These are phyloP conservation scores for Penicillium dipodomyicola DNA, from an alignment of 495 filamentous ascomycete species.

Conservation along the genomic window DNA sequence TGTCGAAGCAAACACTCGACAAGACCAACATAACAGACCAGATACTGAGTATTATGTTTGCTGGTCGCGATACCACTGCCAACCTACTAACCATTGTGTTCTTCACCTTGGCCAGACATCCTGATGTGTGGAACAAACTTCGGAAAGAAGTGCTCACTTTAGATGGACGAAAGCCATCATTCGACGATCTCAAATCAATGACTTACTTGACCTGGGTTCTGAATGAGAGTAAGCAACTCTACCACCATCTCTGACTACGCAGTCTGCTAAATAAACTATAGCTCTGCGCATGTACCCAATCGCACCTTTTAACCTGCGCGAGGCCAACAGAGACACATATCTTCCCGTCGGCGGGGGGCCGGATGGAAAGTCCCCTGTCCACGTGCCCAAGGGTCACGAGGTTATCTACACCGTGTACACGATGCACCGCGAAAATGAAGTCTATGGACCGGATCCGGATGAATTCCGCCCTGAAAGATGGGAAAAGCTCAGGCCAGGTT, in stretches of 20 bases:
- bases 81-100: conserved; percentile 51
- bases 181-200: conserved; percentile 47
- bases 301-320: conserved; percentile 50
- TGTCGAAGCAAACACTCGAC: conserved; percentile 17
- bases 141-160: conserved; percentile 33
- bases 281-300: conserved; percentile 51
- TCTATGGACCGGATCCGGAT: conserved; percentile 51
- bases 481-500: conserved; percentile 47
- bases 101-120: conserved; percentile 49
- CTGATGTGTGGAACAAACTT: conserved; percentile 41
- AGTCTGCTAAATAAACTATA: conserved; percentile 33
- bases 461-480: conserved; percentile 57
- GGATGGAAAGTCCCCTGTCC: conserved; percentile 38
- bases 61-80: conserved; percentile 62
- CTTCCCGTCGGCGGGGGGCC: conserved; percentile 46
- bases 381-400: conserved; percentile 37
- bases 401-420: conserved; percentile 44
- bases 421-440: conserved; percentile 53
- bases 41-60: conserved; percentile 48
- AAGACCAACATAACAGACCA: conserved; percentile 15
- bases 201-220: conserved; percentile 50
- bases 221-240: conserved; percentile 41
- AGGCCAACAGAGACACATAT: conserved; percentile 44
- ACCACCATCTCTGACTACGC: neutral
- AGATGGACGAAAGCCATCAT: conserved; percentile 27